Evolutionary conservation across 2,329 filamentous ascomycete genomes (phyloP).

Genomic region (Sporothrix protearum): DNA sequence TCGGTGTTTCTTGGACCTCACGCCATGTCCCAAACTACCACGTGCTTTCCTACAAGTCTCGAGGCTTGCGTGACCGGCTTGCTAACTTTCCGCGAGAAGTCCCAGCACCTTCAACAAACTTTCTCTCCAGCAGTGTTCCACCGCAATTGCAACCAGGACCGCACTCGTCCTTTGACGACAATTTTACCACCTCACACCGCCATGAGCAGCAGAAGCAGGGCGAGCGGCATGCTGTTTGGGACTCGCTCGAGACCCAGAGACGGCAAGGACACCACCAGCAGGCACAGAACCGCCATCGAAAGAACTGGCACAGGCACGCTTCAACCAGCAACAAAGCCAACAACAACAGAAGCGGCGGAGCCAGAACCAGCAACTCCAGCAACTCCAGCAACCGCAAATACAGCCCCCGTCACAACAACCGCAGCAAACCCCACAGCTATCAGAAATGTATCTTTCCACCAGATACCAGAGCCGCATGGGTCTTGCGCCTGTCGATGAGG

Average conservation of each 20-base stretch:
- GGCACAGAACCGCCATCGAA: slow-evolving; percentile 21
- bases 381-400: not conserved
- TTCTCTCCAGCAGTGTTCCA: slow-evolving; percentile 34
- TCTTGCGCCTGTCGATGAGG: slow-evolving; percentile 23
- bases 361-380: slow-evolving; percentile 11
- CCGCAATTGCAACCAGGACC: slow-evolving; percentile 16
- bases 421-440: not conserved
- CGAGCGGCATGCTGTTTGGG: slow-evolving; percentile 26
- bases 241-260: slow-evolving; percentile 25
- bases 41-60: slow-evolving; percentile 47
- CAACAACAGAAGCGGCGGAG: slow-evolving; percentile 9
- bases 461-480: not conserved
- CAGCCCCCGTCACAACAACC: not conserved
- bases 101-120: slow-evolving; percentile 46
- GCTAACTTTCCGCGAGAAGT: slow-evolving; percentile 46
- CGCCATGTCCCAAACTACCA: slow-evolving; percentile 40
- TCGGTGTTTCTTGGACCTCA: slow-evolving; percentile 47
- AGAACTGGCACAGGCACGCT: not conserved
- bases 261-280: slow-evolving; percentile 18
- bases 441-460: not conserved
- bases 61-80: slow-evolving; percentile 42
- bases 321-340: not conserved
- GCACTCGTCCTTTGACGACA: slow-evolving; percentile 1
- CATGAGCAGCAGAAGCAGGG: slow-evolving; percentile 8
- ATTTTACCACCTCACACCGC: not conserved